These are phyloP conservation scores for Sporisorium scitamineum DNA, from an alignment of 1,284 basidiomycete genomes.

Conservation along the genomic window DNA sequence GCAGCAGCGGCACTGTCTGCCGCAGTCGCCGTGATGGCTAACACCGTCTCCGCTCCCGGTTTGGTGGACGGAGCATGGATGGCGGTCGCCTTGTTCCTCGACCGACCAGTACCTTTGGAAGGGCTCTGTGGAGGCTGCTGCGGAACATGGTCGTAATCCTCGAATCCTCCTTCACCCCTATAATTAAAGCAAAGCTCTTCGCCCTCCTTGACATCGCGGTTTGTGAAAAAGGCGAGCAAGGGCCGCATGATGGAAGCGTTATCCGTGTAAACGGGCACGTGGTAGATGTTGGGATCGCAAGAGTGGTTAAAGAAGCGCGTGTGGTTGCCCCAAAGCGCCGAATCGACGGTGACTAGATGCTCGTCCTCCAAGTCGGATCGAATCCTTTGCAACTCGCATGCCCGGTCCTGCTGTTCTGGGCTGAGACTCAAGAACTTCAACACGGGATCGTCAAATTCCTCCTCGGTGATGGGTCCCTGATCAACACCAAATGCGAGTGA, in stretches of 20 bases:
- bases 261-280: slow-evolving; percentile 80
- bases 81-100: slow-evolving; percentile 3
- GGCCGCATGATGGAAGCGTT: slow-evolving; percentile 75
- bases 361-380: slow-evolving; percentile 27
- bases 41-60: slow-evolving; percentile 14
- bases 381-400: background rate
- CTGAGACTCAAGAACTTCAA: slow-evolving; percentile 17
- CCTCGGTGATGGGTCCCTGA: background rate
- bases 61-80: slow-evolving; percentile 22
- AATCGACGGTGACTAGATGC: slow-evolving; percentile 46
- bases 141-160: background rate
- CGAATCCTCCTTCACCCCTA: slow-evolving; percentile 7
- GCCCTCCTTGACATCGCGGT: slow-evolving; percentile 75
- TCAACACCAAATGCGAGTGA: too few relatives aligned
- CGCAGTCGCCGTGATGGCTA: slow-evolving; percentile 10
- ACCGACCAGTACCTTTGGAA: background rate
- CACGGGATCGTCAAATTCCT: slow-evolving; percentile 8
- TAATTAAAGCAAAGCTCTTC: slow-evolving; percentile 72
- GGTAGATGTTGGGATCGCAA: slow-evolving; percentile 83
- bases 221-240: slow-evolving; percentile 78
- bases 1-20: slow-evolving; percentile 7
- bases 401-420: slow-evolving; percentile 1
- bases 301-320: slow-evolving; percentile 74
- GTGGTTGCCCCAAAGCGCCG: slow-evolving; percentile 55
- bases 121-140: slow-evolving; percentile 1